Percentiles rank a stretch among this genome's conserved stretches.
Conservation (phyloP, 2,329 filamentous ascomycete genomes). For the Helminthosporium solani region DNA sequence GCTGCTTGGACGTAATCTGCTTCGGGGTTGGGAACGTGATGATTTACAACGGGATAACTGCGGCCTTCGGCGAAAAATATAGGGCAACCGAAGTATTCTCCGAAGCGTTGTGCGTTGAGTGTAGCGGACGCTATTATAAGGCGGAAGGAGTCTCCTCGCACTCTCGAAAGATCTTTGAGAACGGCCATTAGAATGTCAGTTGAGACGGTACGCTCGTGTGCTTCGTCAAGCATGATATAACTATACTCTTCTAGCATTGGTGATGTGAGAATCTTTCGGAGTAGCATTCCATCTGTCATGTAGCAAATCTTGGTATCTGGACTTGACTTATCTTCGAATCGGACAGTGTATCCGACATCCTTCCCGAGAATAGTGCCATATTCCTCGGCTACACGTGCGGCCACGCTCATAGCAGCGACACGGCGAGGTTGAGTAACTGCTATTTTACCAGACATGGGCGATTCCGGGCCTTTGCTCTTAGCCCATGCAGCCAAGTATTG, state of each 20-base stretch:
- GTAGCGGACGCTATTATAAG: constrained; percentile 94
- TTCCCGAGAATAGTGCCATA: constrained; percentile 86
- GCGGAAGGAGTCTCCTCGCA: constrained; percentile 81
- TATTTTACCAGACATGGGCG: constrained; percentile 52
- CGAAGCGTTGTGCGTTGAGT: constrained; percentile 90
- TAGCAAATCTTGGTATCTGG: constrained; percentile 93
- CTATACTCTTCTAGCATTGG: constrained; percentile 81
- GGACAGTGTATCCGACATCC: constrained; percentile 91
- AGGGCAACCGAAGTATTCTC: constrained; percentile 75
- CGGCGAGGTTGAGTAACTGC: constrained; percentile 92
- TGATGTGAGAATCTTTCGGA: constrained; percentile 86
- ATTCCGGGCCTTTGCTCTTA: constrained; percentile 62
- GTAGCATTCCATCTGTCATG: constrained; percentile 95
- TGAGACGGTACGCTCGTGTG: constrained; percentile 88
- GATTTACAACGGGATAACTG: constrained; percentile 81
- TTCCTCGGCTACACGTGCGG: constrained; percentile 93
- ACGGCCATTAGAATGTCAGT: constrained; percentile 88
- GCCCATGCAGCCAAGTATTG: constrained; percentile 67
- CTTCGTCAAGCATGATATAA: constrained; percentile 94
- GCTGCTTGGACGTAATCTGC: constrained; percentile 91
- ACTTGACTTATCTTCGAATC: constrained; percentile 89
- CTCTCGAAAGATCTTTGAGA: constrained; percentile 82
- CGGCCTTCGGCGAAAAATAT: constrained; percentile 94
- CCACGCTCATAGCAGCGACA: constrained; percentile 96
- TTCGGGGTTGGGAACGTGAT: constrained; percentile 87